Base-by-base conservation (phyloP, 768 basidiomycete species). In the Nevesoporus exiguus region DNA sequence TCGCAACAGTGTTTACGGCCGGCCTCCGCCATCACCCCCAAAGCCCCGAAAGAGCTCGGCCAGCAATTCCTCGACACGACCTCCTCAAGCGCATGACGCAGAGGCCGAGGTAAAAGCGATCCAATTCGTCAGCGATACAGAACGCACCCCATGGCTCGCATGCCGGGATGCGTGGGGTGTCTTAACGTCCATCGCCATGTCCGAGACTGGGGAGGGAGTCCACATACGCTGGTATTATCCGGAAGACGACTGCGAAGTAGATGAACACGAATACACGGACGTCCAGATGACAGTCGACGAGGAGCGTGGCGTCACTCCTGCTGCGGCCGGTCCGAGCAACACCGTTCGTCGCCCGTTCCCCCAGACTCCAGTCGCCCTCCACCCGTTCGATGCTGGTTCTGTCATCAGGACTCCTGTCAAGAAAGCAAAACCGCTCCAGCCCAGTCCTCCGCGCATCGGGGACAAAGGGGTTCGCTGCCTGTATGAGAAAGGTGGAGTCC, bases 361-460 rank as follows among this genome's bases (percentile, higher is more conserved):
- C 1, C 52, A 62, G 21, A 67, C 68, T 0, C 69, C 68, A 1
- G 42, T 65, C 40, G 36, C 51, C 2, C 51, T 45, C 15, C 52
- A 59, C 15, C 21, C 65, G 5, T 70, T 61, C 27, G 56, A 71
- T 15, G 64, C 71, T 0, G 70, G 70, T 7, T 71, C 69, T 14
- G 71, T 71, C 2, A 44, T 69, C 48, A 49, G 2, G 13, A 72
- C 71, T 0, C 69, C 71, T 1, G 40, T 66, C 17, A 71, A 71
- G 60, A 67, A 55, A 30, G 43, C 52, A 14, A 62, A 22, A 34
- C 68, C 66, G 1, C 67, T 71, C 31, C 63, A 63, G 29, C 61
- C 39, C n/a, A 68, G 65, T 33, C 69, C 70, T 5, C 34, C 47
- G 5, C 66, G 65, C n/a, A 63, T 70, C 8, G 70, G 70, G 1